Evolutionary conservation across 1,139 yeast genomes (phyloP), one percentile per base, ranked within the genome.

Genomic region (Debaryomyces coudertii): DNA sequence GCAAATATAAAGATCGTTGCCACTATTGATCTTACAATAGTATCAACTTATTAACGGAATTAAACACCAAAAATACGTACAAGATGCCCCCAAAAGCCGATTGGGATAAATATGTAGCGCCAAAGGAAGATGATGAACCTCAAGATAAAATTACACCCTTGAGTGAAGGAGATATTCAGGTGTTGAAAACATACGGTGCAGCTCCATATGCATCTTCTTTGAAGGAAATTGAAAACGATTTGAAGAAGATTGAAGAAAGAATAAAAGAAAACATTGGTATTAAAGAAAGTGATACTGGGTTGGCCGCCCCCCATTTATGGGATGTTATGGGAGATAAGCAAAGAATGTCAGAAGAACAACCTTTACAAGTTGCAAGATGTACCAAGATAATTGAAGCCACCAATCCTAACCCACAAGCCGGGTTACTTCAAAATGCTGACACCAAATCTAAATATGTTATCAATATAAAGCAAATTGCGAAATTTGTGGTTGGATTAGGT

Each of bases 321-420:
- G 99, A 93, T 72, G 89, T 93, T 42, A 83, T 85, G 78, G 98
- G 98, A 18, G 99, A 93, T 68, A 88, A 89, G 66, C 96, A 90
- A 67, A 78, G 97, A 61, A 84, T 92, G 85, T 79, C 85, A 49
- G 93, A 87, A 65, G 98, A 93, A 65, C 97, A 90, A 62, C 97
- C 99, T 33, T 75, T 93, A 54, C 99, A 93, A 68, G 99, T 95
- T 44, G 99, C 99, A 15, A 80, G 99, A 65, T 93, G 99, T 72
- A 95, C 99, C 33, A 93, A 95, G 73, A 93, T 95, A 66, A 93
- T 93, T 57, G 93, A 89, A 63, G 77, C 79, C 38, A 56, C 66
- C 14, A 65, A 66, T 43, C 69, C 76, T n/a, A 61, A 60, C 31
- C 69, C 71, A 5, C 64, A 63, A 43, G 65, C 69, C 34, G 68